phyloP scores from a whole-genome alignment of 768 basidiomycete species.

The Solioccasus polychromus region DNA sequence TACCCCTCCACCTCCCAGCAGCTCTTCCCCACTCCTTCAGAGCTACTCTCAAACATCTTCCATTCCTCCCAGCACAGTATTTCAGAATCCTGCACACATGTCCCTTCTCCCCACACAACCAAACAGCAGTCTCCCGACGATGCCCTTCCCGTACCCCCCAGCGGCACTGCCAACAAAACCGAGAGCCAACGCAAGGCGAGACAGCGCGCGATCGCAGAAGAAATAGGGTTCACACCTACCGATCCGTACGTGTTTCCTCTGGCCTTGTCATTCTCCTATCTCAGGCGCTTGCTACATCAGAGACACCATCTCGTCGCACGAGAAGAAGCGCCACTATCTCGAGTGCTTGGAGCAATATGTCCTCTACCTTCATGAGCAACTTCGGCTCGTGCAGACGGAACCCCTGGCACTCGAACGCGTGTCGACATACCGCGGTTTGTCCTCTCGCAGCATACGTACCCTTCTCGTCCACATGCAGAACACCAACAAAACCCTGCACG shows the following conservation, averaged over 20 bases:
- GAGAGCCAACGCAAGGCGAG: conserved; percentile 57
- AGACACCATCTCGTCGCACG: conserved; percentile 74
- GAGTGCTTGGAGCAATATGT: conserved; percentile 74
- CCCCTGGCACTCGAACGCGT: conserved; percentile 52
- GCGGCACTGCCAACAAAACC: conserved; percentile 24
- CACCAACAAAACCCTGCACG: conserved; percentile 47
- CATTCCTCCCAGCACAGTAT: conserved; percentile 6
- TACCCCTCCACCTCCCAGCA: conserved; percentile 24
- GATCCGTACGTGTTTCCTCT: conserved; percentile 49
- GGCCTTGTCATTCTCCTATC: not conserved
- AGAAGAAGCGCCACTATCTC: conserved; percentile 72
- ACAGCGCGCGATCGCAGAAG: conserved; percentile 54
- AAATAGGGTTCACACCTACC: conserved; percentile 54
- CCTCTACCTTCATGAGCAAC: conserved; percentile 59
- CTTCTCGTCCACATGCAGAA: conserved; percentile 71
- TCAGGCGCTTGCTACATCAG: conserved; percentile 28
- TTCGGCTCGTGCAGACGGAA: conserved; percentile 45
- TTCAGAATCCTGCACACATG: conserved; percentile 3
- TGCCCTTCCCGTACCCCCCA: not conserved
- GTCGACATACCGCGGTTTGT: conserved; percentile 50
- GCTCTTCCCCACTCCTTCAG: conserved; percentile 65
- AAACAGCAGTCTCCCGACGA: conserved; percentile 16
- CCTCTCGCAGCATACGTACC: conserved; percentile 64
- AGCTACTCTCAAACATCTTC: conserved; percentile 49
- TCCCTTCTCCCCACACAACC: conserved; percentile 2